A percentile compares a stretch with the other conserved stretches of the same genome.
These are phyloP conservation scores for Spergularia bocconei DNA, from an alignment of 148 eudicot species.

Conservation along the genomic window DNA sequence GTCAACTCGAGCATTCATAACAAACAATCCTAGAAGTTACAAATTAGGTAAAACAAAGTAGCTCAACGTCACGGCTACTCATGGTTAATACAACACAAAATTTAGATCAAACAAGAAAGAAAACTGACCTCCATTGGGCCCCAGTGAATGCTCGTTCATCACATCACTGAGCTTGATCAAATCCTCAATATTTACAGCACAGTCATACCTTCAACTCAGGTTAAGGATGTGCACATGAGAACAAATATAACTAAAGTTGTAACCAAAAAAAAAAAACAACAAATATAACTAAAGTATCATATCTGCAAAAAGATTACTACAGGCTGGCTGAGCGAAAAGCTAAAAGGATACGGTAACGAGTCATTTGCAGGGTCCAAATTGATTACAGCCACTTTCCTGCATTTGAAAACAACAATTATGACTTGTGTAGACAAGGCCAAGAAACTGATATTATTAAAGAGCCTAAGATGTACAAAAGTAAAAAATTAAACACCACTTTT, in stretches of 20 bases:
- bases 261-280: no score
- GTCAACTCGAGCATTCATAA: neutral
- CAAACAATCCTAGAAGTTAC: no score
- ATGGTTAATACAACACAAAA: neutral
- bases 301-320: neutral
- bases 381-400: slow-evolving; percentile 92
- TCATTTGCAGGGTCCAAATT: slow-evolving; percentile 99
- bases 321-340: neutral
- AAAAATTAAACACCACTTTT: no score
- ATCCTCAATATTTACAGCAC: slow-evolving; percentile 88
- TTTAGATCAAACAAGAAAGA: neutral
- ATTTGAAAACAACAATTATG: slow-evolving; percentile 9
- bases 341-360: slow-evolving; percentile 82
- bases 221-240: slow-evolving; percentile 29
- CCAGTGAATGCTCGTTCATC: slow-evolving; percentile 92
- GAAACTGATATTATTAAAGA: neutral
- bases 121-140: slow-evolving; percentile 93
- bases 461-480: no score
- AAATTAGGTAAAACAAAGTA: neutral
- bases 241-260: neutral
- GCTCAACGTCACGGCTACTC: neutral
- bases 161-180: slow-evolving; percentile 86
- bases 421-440: neutral
- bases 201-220: slow-evolving; percentile 55
- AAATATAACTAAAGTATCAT: neutral